Evolutionary conservation across 2,329 filamentous ascomycete species (phyloP).

Genomic region (Aspergillus terreus): DNA sequence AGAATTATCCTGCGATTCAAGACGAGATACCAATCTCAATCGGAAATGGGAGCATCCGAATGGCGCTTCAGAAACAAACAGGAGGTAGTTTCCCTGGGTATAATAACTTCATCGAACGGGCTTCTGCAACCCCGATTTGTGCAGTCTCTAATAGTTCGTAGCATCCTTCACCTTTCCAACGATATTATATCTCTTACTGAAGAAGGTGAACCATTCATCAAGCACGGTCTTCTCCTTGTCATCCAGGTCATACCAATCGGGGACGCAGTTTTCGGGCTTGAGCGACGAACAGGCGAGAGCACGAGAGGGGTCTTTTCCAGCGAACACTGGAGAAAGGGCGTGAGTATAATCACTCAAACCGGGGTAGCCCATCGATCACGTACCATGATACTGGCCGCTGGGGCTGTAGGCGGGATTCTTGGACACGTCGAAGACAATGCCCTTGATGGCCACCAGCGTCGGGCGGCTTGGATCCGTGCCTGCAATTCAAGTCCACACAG

Average conservation of each 20-base stretch:
- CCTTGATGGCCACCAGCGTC: conserved; percentile 67
- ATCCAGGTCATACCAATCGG: conserved; percentile 77
- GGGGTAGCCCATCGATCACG: conserved; percentile 18
- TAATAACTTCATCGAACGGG: not conserved
- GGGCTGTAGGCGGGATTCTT: conserved; percentile 83
- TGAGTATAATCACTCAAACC: not conserved
- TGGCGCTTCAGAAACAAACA: not conserved
- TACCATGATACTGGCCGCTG: conserved; percentile 81
- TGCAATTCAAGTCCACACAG: conserved; percentile 13
- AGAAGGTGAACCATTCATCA: conserved; percentile 93
- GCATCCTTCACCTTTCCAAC: conserved; percentile 44
- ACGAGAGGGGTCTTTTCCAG: conserved; percentile 91
- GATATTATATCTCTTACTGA: conserved; percentile 94
- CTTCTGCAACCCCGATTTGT: conserved; percentile 9
- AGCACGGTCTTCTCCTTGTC: conserved; percentile 83
- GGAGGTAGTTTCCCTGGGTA: not conserved
- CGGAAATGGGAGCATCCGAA: conserved; percentile 15
- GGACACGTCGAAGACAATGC: conserved; percentile 89
- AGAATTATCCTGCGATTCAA: conserved; percentile 2
- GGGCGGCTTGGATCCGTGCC: conserved; percentile 45
- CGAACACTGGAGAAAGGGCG: conserved; percentile 65
- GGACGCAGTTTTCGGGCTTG: conserved; percentile 74
- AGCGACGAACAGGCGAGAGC: conserved; percentile 83
- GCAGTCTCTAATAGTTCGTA: conserved; percentile 28
- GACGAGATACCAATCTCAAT: not conserved